These are phyloP conservation scores for Phlegmacium glaucopus DNA, from an alignment of 768 basidiomycete species.

Conservation along the genomic window DNA sequence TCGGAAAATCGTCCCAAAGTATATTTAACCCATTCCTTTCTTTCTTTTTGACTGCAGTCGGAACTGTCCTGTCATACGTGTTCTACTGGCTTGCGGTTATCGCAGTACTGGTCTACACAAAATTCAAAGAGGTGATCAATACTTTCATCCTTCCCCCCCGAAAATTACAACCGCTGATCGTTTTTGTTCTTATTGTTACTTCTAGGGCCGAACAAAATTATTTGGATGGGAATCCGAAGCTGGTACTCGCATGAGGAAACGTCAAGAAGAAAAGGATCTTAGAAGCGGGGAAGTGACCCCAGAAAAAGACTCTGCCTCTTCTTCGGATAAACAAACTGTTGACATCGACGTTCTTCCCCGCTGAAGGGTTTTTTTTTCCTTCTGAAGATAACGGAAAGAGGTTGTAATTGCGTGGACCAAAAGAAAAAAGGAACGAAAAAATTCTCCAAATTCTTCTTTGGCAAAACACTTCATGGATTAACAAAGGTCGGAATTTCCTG, in stretches of 20 bases:
- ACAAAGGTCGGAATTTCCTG: too few species aligned
- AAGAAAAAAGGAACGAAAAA: too few species aligned
- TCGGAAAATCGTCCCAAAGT: not conserved
- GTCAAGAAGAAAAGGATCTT: conserved; percentile 8
- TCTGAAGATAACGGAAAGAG: too few species aligned
- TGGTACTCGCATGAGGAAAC: conserved; percentile 18
- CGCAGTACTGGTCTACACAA: conserved; percentile 59
- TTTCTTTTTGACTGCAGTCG: conserved; percentile 36
- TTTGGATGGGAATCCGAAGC: conserved; percentile 55
- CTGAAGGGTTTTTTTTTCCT: not conserved
- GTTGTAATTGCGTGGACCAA: too few species aligned
- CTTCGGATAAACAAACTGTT: not conserved
- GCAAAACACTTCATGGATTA: too few species aligned
- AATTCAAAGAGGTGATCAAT: conserved; percentile 50
- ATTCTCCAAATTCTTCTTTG: too few species aligned
- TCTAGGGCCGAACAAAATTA: conserved; percentile 61
- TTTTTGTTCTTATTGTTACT: not conserved
- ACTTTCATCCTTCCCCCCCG: not conserved
- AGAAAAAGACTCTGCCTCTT: not conserved
- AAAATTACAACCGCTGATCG: not conserved
- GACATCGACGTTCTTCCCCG: conserved; percentile 11
- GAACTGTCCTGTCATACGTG: conserved; percentile 81
- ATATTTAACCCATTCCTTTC: too few species aligned
- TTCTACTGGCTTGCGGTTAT: conserved; percentile 92
- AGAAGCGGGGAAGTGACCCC: not conserved